Conservation (phyloP, 768 basidiomycete species). For the Suillus sp. region DNA sequence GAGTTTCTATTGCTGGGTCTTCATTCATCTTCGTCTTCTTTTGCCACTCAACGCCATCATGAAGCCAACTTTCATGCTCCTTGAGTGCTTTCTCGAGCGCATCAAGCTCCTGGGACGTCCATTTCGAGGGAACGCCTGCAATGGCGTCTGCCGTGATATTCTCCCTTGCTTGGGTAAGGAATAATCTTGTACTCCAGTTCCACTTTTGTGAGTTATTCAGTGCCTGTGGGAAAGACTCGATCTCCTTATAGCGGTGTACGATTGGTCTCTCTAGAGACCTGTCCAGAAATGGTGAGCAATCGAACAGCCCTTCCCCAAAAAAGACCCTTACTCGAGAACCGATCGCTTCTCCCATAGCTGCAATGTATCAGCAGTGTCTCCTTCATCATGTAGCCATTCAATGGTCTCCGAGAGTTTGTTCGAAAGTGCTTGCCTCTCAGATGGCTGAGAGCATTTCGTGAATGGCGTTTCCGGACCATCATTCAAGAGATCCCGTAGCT, state of each 20-base stretch:
- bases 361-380: constrained; percentile 77
- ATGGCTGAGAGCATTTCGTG: constrained; percentile 76
- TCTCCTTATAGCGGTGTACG: constrained; percentile 86
- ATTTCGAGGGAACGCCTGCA: constrained; percentile 69
- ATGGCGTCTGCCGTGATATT: constrained; percentile 72
- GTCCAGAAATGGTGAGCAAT: constrained; percentile 15
- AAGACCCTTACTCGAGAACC: constrained; percentile 74
- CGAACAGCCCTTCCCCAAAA: background rate
- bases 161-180: constrained; percentile 75
- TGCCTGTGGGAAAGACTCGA: constrained; percentile 79
- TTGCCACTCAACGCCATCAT: constrained; percentile 81
- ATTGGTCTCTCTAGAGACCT: constrained; percentile 82
- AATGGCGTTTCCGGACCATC: constrained; percentile 73
- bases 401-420: constrained; percentile 73
- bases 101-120: constrained; percentile 86
- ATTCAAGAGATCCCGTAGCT: constrained; percentile 78
- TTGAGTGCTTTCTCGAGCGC: constrained; percentile 72
- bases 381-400: constrained; percentile 82
- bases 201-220: constrained; percentile 83
- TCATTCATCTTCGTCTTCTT: constrained; percentile 70
- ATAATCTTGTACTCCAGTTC: constrained; percentile 87
- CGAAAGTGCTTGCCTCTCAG: constrained; percentile 68
- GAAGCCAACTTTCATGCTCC: constrained; percentile 84
- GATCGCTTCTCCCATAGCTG: constrained; percentile 75
- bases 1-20: constrained; percentile 84